Conservation (phyloP, 2,329 filamentous ascomycete species). For the Mollisia scopiformis region DNA sequence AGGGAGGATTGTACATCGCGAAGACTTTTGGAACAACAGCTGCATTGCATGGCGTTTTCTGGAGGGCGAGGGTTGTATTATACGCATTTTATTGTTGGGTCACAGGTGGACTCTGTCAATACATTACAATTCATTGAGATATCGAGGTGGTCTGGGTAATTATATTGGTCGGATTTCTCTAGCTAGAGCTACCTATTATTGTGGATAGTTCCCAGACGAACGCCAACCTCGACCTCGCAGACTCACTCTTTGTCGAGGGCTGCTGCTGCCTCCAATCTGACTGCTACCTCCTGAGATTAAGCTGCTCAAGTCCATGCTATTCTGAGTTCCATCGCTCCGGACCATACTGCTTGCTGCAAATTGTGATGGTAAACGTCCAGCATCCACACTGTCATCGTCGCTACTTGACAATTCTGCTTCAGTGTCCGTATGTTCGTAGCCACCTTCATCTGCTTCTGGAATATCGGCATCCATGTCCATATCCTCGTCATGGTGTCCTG, state of each 20-base stretch:
- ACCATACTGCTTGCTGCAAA: slow-evolving; percentile 33
- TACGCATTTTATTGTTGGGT: slow-evolving; percentile 11
- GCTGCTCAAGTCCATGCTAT: slow-evolving; percentile 35
- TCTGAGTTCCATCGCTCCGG: slow-evolving; percentile 39
- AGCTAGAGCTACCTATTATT: neutral
- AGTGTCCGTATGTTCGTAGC: slow-evolving; percentile 79
- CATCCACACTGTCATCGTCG: slow-evolving; percentile 44
- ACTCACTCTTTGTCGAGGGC: slow-evolving; percentile 24
- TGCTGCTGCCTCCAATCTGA: slow-evolving; percentile 29
- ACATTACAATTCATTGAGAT: neutral
- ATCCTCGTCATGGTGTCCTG: slow-evolving; percentile 39
- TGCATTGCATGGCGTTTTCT: slow-evolving; percentile 9
- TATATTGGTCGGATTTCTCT: neutral
- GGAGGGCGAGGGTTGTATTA: neutral
- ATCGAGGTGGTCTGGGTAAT: neutral
- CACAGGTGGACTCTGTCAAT: slow-evolving; percentile 15
- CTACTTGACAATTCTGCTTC: slow-evolving; percentile 64
- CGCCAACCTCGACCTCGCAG: slow-evolving; percentile 3
- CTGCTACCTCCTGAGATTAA: slow-evolving; percentile 32
- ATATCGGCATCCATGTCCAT: slow-evolving; percentile 70
- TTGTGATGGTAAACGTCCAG: slow-evolving; percentile 34
- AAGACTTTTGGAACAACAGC: neutral
- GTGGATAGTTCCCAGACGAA: neutral
- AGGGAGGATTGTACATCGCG: no score
- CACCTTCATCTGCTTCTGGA: slow-evolving; percentile 61